Conservation (phyloP, 345 rosid genomes). For the Ceriops tagal region DNA sequence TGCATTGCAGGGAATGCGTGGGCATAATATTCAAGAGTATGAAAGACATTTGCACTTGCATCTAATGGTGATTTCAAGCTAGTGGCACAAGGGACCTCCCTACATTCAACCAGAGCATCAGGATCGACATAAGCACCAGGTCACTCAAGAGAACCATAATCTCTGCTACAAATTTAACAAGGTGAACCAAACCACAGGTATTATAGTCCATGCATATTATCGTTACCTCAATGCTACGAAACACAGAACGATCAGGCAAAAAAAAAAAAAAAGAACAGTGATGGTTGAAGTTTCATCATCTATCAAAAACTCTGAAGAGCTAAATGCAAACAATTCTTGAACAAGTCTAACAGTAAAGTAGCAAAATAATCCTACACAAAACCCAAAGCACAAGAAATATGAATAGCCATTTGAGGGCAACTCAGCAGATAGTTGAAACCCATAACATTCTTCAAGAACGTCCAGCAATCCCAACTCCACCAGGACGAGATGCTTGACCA, state of each 20-base stretch:
- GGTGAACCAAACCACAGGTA: no score
- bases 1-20: no score
- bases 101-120: no score
- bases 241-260: background rate
- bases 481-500: slow-evolving; percentile 24
- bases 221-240: background rate
- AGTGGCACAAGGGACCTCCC: no score
- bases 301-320: background rate
- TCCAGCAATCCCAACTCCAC: slow-evolving; percentile 33
- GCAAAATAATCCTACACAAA: slow-evolving; percentile 15
- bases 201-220: no score
- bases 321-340: background rate
- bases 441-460: slow-evolving; percentile 11
- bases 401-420: slow-evolving; percentile 18
- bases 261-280: background rate
- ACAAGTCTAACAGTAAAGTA: background rate
- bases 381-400: slow-evolving; percentile 6
- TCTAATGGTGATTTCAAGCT: no score
- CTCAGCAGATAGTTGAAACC: slow-evolving; percentile 1
- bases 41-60: no score
- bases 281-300: background rate
- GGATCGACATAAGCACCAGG: no score
- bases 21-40: no score
- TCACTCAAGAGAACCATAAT: no score
- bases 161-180: no score